phyloP scores from a whole-genome alignment of 2,329 filamentous ascomycete genomes.

The Microsporum audouinii region DNA sequence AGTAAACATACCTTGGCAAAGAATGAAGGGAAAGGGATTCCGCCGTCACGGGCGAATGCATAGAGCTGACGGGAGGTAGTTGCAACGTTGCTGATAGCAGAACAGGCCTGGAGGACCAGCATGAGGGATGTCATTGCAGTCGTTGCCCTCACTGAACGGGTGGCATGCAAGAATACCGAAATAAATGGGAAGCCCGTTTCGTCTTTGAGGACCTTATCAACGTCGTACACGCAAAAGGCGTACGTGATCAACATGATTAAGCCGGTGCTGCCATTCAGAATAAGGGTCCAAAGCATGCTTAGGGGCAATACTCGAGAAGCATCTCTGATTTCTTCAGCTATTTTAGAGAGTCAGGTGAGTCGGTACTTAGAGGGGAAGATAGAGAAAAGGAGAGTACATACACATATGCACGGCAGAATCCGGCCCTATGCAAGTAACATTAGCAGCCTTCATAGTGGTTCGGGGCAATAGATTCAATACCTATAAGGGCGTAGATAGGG shows the following conservation, averaged over 20 bases:
- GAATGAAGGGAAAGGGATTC: constrained; percentile 23
- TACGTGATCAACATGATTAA: constrained; percentile 28
- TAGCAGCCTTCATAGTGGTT: not conserved
- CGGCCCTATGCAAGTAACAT: constrained; percentile 7
- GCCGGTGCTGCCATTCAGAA: constrained; percentile 28
- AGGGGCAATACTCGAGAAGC: constrained; percentile 26
- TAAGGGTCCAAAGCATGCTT: constrained; percentile 25
- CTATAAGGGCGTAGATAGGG: constrained; percentile 17
- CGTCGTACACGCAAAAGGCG: constrained; percentile 26
- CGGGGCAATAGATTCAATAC: constrained; percentile 22
- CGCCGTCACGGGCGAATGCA: constrained; percentile 28
- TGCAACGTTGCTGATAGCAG: constrained; percentile 24
- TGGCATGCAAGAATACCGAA: constrained; percentile 36
- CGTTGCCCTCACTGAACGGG: constrained; percentile 28
- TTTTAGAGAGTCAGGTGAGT: constrained; percentile 9
- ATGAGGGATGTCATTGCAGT: constrained; percentile 24
- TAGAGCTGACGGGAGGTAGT: constrained; percentile 25
- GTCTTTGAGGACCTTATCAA: constrained; percentile 22
- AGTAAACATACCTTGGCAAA: constrained; percentile 10
- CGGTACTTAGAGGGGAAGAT: not conserved
- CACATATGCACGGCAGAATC: constrained; percentile 19
- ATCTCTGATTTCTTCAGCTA: constrained; percentile 32
- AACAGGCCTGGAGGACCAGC: constrained; percentile 22
- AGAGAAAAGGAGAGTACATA: not conserved
- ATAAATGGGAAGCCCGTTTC: constrained; percentile 30